phyloP scores from a whole-genome alignment of 192 early-diverging fungal genomes.

The Gamsiella multidivaricata region DNA sequence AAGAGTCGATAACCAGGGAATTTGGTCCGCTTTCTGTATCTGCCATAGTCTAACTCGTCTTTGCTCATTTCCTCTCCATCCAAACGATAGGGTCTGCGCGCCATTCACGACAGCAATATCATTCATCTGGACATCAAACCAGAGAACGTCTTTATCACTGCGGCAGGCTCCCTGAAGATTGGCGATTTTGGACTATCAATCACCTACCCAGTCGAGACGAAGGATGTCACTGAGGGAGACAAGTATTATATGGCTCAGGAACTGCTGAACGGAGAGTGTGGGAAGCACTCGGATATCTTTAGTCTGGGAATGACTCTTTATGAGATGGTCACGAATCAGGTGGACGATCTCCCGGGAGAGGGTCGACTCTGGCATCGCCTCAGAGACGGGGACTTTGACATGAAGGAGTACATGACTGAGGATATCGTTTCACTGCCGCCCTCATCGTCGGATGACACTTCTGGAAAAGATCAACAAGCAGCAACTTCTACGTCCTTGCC shows the following conservation, averaged over 20 bases:
- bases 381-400: conserved; percentile 71
- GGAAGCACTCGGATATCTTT: conserved; percentile 89
- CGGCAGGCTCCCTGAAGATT: conserved; percentile 78
- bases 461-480: not conserved
- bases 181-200: conserved; percentile 93
- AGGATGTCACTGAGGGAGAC: conserved; percentile 87
- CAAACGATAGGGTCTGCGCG: conserved; percentile 65
- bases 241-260: conserved; percentile 94
- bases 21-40: not conserved
- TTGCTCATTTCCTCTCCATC: not conserved
- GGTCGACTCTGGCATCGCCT: conserved; percentile 90
- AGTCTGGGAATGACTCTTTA: conserved; percentile 92
- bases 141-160: conserved; percentile 81
- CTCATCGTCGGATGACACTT: not conserved
- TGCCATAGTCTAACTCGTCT: not conserved
- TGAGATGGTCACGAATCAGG: conserved; percentile 80
- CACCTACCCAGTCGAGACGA: conserved; percentile 63
- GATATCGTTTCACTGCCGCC: not conserved
- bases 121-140: conserved; percentile 95
- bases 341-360: conserved; percentile 87
- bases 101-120: conserved; percentile 76
- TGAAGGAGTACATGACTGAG: conserved; percentile 7
- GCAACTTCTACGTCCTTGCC: not conserved
- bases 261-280: conserved; percentile 74
- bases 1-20: not conserved